phyloP scores from a whole-genome alignment of 1,139 yeast genomes.

The Diutina catenulata region DNA sequence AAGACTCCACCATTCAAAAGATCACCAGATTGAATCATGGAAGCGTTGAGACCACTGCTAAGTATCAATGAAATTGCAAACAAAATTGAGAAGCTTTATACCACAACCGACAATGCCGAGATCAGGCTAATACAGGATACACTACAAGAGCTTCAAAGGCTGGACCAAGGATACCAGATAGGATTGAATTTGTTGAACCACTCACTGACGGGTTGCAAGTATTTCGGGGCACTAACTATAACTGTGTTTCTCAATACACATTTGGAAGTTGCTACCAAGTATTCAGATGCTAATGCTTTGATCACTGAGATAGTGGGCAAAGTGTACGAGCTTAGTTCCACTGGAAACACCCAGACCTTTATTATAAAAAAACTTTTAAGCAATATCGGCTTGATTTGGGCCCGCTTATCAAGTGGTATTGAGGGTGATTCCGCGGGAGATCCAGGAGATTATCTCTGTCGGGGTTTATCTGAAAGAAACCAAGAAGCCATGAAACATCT shows the following conservation, averaged over 20 bases:
- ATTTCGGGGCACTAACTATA: slow-evolving; percentile 1
- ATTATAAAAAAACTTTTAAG: no score
- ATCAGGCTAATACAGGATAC: slow-evolving; percentile 1
- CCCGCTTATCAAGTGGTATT: not conserved
- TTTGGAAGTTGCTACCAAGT: not conserved
- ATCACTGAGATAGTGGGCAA: not conserved
- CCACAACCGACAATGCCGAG: not conserved
- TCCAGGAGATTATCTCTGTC: not conserved
- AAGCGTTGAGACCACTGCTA: no score
- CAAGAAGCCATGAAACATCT: not conserved
- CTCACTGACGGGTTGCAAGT: not conserved
- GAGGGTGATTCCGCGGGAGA: not conserved
- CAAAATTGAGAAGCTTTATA: no score
- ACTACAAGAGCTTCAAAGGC: slow-evolving; percentile 1
- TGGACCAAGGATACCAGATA: not conserved
- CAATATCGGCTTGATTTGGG: no score
- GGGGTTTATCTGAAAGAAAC: not conserved
- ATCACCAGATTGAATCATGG: no score
- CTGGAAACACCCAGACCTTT: no score
- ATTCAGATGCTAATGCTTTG: not conserved
- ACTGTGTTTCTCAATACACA: not conserved
- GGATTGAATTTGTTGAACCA: not conserved
- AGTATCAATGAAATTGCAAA: no score
- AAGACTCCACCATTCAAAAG: no score
- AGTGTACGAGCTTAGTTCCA: not conserved